A percentile compares a stretch with the other conserved stretches of the same genome.
phyloP scores from a whole-genome alignment of 345 rosid genomes.

The Lumnitzera littorea region DNA sequence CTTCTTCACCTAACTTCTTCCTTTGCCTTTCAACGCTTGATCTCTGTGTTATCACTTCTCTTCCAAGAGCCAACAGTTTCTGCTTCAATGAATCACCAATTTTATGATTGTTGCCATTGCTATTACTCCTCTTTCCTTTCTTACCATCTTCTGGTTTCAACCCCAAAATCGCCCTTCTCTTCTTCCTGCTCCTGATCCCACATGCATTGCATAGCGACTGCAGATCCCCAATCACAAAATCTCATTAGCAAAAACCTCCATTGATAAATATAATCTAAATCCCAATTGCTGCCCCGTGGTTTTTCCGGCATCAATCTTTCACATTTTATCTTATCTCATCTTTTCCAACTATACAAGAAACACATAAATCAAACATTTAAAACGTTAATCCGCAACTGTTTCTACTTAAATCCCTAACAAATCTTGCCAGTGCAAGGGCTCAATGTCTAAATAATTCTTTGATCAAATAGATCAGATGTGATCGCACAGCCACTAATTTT shows the following conservation, averaged over 20 bases:
- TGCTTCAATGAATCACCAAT: slow-evolving; percentile 55
- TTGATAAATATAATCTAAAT: no score
- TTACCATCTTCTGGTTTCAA: slow-evolving; percentile 42
- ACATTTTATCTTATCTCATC: no score
- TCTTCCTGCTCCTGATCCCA: slow-evolving; percentile 95
- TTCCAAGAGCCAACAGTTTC: slow-evolving; percentile 54
- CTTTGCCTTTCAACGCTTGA: slow-evolving; percentile 49
- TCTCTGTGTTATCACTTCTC: slow-evolving; percentile 54
- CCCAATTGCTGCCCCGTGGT: no score
- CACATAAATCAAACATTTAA: no score
- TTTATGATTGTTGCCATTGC: slow-evolving; percentile 6
- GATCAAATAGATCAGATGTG: no score
- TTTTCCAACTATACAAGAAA: no score
- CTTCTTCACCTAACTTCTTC: slow-evolving; percentile 73
- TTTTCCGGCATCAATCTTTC: no score
- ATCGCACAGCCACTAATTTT: no score
- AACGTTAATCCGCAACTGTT: no score
- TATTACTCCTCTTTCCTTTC: slow-evolving; percentile 21
- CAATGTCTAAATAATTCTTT: no score
- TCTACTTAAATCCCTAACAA: no score
- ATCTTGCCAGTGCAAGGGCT: no score
- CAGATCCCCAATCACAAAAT: slow-evolving; percentile 7
- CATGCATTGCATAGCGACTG: slow-evolving; percentile 97
- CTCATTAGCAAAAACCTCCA: not conserved
- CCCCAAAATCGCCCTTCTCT: slow-evolving; percentile 48